Base-by-base conservation (phyloP, 2,329 filamentous ascomycete species). In the Claviceps sp. region DNA sequence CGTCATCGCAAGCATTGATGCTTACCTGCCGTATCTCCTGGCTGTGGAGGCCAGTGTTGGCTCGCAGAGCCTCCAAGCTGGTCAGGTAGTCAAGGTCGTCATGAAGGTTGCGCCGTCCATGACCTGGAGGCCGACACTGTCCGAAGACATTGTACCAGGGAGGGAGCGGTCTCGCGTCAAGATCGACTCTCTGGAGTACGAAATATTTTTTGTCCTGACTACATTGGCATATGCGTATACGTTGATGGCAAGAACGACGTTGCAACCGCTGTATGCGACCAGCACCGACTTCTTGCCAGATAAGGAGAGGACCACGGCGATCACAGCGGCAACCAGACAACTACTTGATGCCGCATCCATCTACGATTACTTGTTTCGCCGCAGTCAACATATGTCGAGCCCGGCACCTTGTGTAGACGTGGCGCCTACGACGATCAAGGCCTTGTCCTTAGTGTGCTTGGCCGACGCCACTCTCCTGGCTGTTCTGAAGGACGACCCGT, bases 401-500 rank as follows among this genome's bases (percentile, higher is more conserved):
- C 59, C 64, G 26, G 65, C 72, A 5, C 74, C 78, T 1, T 77
- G 72, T 58, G 65, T 72, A 3, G 79, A 84, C 60, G 71, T 83
- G 20, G 62, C 74, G 2, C 73, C 77, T 6, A 62, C 75, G 2
- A 75, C 72, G 7, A 70, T 77, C 16, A 72, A 75, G 50, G 79
- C 75, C 1, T 74, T 86, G 52, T 72, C 79, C 3, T 77, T 76
- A 11, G 74, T 96, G 3, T 82, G 88, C 0, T 74, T 93, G 37
- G 88, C 90, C 2, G 91, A 96, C 68, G 90, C 90, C 0, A 96
- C 90, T 0, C 76, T 97, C 1, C 78, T 96, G 1, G 88, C 88
- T 0, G 88, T 97, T 1, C 67, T 95, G 48, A 97, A 97, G 60
- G 91, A 97, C 63, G 93, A 98, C 62, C 89, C 91, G 0, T 97